Conservation (phyloP, 495 filamentous ascomycete genomes). For the Glonium stellatum region DNA sequence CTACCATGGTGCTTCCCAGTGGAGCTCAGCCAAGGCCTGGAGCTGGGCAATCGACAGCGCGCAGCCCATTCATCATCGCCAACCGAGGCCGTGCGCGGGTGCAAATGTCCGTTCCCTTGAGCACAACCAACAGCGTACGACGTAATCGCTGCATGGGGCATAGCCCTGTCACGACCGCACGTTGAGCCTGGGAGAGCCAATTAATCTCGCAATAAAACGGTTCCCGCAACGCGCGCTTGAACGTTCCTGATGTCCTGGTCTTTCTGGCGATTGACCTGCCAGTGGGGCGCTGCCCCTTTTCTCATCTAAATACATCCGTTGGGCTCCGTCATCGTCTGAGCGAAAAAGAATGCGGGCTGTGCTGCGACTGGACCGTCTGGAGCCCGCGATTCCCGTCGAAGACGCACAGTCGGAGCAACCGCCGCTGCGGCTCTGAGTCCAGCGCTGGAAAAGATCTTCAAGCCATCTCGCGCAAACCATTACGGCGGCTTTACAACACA, state of each 20-base stretch:
- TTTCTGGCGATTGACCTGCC: no score
- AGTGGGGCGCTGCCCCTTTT: neutral
- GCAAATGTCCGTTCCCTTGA: neutral
- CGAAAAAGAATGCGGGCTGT: neutral
- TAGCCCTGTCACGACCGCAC: neutral
- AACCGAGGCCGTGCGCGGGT: neutral
- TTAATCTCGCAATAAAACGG: neutral
- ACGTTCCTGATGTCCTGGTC: neutral
- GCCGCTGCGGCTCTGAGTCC: no score
- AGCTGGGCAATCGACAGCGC: neutral
- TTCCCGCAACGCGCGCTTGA: neutral
- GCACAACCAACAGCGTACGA: neutral
- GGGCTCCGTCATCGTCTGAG: neutral
- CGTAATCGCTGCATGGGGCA: neutral
- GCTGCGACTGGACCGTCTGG: neutral
- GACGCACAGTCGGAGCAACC: neutral
- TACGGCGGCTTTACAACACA: neutral
- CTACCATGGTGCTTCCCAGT: neutral
- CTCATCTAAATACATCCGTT: neutral
- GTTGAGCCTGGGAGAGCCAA: neutral
- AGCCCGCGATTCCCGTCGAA: neutral
- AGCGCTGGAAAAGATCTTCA: no score
- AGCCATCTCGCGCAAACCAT: no score
- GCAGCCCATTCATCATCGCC: slow-evolving; percentile 11
- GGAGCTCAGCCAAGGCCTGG: neutral